Evolutionary conservation across 1,139 yeast genomes (phyloP), one percentile per base, ranked within the genome.

Genomic region (Hyphopichia wangnamkhiaoensis): DNA sequence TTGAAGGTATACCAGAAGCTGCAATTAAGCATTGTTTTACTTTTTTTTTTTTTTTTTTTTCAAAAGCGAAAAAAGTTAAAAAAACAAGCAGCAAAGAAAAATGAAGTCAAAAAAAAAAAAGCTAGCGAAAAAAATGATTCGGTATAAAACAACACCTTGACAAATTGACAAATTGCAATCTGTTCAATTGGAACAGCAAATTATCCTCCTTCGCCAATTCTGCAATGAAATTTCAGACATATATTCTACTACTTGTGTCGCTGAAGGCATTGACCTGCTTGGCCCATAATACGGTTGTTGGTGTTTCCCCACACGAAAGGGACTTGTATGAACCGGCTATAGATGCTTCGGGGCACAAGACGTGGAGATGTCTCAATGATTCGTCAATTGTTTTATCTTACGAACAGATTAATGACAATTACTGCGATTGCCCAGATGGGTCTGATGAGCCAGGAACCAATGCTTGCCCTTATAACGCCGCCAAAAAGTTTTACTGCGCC

Each of bases 341-440:
- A 5, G 53, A 64, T 17, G 52, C 76, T 23, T 47, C 58, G 36
- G 66, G 68, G 1, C 43, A 53, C 13, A 44, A 57, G 16, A 67
- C 69, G 41, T 91, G 95, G 91, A 63, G 68, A 8, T 91, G 98
- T 64, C 59, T 91, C 31, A 58, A 65, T 19, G 75, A 85, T 54
- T 83, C 94, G 0, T 74, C 80, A 14, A 77, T 89, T 5, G 69
- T 67, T 15, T 63, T 91, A 21, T 68, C 81, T 21, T 72, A 69
- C 37, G 70, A 70, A 33, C 87, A 83, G 54, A 76, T 93, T 49
- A 91, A 93, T 56, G 98, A 93, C 58, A 84, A 90, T 52, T 83
- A 76, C 53, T 91, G 98, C 61, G 98, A 93, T 58, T 93, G 98
- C 65, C 97, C 98, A 0, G 98, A 93, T 62, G 98, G 98, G 0